Conservation (phyloP, 176 grass and related monocot genomes). For the maize (Zea mays) region Zm-B73-REFERENCE-NAM-5.0 NC_050096.1:259410001-259410500, state of each 20-base stretch:
- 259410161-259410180: no score
- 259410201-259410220: neutral
- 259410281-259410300: neutral
- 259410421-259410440: conserved; percentile 33
- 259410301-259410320: neutral
- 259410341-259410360: neutral
- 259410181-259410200: neutral
- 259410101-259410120: neutral
- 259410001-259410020: no score
- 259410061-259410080: no score
- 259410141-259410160: neutral
- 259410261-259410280: neutral
- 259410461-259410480: conserved; percentile 26
- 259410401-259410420: neutral
- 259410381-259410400: no score
- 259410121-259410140: neutral
- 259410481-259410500: conserved; percentile 41
- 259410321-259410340: neutral
- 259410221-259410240: neutral
- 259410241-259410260: neutral
- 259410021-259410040: no score
- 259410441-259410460: neutral
- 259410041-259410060: no score
- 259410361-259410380: neutral
- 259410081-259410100: neutral